These are phyloP conservation scores for Calocybe cyanea DNA, from an alignment of 768 basidiomycete species.

Conservation along the genomic window DNA sequence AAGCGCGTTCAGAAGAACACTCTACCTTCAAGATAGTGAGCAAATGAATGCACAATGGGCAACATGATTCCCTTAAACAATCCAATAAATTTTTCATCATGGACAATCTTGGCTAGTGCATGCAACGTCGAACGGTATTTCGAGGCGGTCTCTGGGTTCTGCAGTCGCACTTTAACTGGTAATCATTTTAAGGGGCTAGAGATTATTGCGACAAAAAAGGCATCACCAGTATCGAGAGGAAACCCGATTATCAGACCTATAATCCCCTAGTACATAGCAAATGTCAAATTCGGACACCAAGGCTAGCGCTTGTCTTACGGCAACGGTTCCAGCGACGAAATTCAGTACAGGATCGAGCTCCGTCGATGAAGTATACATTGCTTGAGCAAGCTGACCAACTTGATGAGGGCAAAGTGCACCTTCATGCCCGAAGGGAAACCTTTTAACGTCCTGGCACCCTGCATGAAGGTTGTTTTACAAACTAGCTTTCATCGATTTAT, in stretches of 20 bases:
- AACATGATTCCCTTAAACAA: conserved; percentile 77
- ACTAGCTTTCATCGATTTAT: too few species aligned
- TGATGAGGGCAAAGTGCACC: neutral
- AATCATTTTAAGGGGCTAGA: neutral
- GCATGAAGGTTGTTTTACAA: too few species aligned
- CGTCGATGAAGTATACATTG: neutral
- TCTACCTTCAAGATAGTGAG: neutral
- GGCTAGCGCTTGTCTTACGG: conserved; percentile 22
- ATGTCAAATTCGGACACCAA: neutral
- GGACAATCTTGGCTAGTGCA: conserved; percentile 62
- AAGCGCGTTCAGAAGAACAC: too few species aligned
- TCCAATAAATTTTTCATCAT: conserved; percentile 65
- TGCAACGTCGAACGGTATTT: conserved; percentile 64
- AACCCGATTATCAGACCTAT: conserved; percentile 68
- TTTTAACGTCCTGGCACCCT: too few species aligned
- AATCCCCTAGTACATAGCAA: conserved; percentile 48
- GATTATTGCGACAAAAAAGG: neutral
- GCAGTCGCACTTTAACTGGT: conserved; percentile 78
- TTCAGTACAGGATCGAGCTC: conserved; percentile 63
- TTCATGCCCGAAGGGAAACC: too few species aligned
- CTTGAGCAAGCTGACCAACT: neutral
- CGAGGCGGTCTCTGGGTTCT: conserved; percentile 53
- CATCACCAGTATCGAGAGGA: conserved; percentile 69
- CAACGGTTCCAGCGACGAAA: conserved; percentile 75
- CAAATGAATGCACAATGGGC: conserved; percentile 52